Evolutionary conservation across 805 yeast species (phyloP).

Genomic region (Metschnikowia amazonensis): DNA sequence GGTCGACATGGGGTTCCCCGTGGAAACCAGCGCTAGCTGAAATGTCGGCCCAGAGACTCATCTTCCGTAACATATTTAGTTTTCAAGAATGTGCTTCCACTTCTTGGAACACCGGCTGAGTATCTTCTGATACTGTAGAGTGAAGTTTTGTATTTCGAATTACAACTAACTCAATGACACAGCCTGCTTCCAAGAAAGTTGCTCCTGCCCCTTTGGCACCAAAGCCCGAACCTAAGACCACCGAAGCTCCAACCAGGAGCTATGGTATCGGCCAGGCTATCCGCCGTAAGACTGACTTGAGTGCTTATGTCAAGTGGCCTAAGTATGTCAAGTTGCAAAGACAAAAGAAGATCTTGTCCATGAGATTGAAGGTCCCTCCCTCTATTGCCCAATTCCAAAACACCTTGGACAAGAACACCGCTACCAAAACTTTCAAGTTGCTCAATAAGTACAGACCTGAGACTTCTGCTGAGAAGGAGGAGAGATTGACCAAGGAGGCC

Average conservation of each 20-base stretch:
- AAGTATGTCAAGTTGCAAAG: slow-evolving; percentile 97
- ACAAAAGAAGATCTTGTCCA: slow-evolving; percentile 92
- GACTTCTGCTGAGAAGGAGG: slow-evolving; percentile 96
- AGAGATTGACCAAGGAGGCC: slow-evolving; percentile 97
- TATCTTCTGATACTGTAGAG: slow-evolving; percentile 41
- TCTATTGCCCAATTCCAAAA: slow-evolving; percentile 95
- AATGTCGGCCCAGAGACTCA: slow-evolving; percentile 3
- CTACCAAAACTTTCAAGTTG: slow-evolving; percentile 93
- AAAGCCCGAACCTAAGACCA: slow-evolving; percentile 23
- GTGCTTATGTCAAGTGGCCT: slow-evolving; percentile 99
- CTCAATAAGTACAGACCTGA: slow-evolving; percentile 99
- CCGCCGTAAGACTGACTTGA: slow-evolving; percentile 94
- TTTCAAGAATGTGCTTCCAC: slow-evolving; percentile 29
- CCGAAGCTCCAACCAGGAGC: slow-evolving; percentile 48
- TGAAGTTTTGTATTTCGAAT: slow-evolving; percentile 23
- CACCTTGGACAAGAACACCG: slow-evolving; percentile 98
- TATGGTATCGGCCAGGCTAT: slow-evolving; percentile 95
- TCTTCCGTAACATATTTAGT: slow-evolving; percentile 12
- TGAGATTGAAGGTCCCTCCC: slow-evolving; percentile 99
- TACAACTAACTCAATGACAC: slow-evolving; percentile 44
- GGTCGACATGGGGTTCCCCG: background rate
- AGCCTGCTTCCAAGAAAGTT: slow-evolving; percentile 52
- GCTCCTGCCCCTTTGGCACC: slow-evolving; percentile 46
- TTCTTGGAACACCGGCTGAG: slow-evolving; percentile 45
- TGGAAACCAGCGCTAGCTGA: background rate